Evolutionary conservation across 495 filamentous ascomycete species (phyloP).

Genomic region (Ascobolus immersus): DNA sequence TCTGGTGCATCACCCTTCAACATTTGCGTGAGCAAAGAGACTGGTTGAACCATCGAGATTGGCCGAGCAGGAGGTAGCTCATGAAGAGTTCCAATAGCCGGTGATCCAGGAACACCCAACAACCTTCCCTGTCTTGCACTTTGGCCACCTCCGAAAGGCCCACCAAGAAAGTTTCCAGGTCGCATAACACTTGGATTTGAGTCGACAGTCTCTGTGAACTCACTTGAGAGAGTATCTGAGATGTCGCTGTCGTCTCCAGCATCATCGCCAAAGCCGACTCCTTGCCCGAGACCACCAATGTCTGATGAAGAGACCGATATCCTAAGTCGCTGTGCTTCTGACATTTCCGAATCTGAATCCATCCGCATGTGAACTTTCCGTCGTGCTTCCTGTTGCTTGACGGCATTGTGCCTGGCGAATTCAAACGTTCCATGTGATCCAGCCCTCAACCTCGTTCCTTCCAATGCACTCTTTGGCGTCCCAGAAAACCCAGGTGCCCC

Average conservation of each 20-base stretch:
- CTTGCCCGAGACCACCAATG: neutral
- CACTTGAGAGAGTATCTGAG: constrained; percentile 35
- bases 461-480: constrained; percentile 17
- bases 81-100: constrained; percentile 33
- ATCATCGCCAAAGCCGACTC: constrained; percentile 30
- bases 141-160: no score
- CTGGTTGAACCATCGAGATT: constrained; percentile 54
- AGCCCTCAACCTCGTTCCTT: neutral
- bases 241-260: constrained; percentile 37
- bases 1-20: constrained; percentile 61
- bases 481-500: constrained; percentile 30
- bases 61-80: constrained; percentile 81
- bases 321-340: neutral
- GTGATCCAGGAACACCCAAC: constrained; percentile 1
- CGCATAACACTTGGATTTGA: constrained; percentile 21
- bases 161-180: constrained; percentile 9
- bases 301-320: neutral
- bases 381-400: neutral
- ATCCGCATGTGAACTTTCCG: no score
- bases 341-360: neutral
- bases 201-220: constrained; percentile 39
- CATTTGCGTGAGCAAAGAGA: constrained; percentile 26
- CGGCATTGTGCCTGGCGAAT: neutral
- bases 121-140: no score
- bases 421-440: constrained; percentile 1